These are phyloP conservation scores for Arachis monticola DNA, from an alignment of 331 rosid genomes.

Conservation along the genomic window DNA sequence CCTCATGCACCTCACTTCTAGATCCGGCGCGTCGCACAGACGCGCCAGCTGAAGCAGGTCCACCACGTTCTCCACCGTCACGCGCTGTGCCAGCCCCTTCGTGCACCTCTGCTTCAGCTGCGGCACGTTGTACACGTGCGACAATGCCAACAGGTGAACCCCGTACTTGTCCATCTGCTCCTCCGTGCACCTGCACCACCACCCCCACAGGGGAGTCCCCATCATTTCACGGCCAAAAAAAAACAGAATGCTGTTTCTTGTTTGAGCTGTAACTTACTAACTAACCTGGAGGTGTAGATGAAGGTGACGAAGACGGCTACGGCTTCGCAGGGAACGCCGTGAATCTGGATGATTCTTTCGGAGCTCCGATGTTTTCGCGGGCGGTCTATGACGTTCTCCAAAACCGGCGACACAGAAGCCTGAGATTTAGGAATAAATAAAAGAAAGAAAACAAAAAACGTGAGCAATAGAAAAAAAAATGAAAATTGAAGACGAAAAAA, in stretches of 20 bases:
- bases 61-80: constrained; percentile 73
- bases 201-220: constrained; percentile 5
- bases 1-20: constrained; percentile 78
- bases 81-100: constrained; percentile 59
- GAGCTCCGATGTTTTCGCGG: constrained; percentile 56
- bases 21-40: constrained; percentile 96
- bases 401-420: constrained; percentile 77
- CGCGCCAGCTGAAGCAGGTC: constrained; percentile 85
- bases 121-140: constrained; percentile 88
- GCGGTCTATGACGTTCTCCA: constrained; percentile 63
- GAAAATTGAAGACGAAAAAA: not conserved
- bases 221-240: constrained; percentile 40
- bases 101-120: constrained; percentile 79
- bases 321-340: constrained; percentile 82
- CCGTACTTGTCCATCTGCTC: constrained; percentile 74
- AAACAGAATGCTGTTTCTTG: no score
- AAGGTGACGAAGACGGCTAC: constrained; percentile 67
- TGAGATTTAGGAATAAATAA: constrained; percentile 7
- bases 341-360: constrained; percentile 64
- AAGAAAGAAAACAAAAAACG: not conserved
- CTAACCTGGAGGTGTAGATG: constrained; percentile 75
- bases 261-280: not conserved
- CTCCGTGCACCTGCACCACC: constrained; percentile 58
- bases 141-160: constrained; percentile 75
- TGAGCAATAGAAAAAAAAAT: not conserved